Base-by-base conservation (phyloP, 306 rosid genomes). In the Mimosa bimucronata region DNA sequence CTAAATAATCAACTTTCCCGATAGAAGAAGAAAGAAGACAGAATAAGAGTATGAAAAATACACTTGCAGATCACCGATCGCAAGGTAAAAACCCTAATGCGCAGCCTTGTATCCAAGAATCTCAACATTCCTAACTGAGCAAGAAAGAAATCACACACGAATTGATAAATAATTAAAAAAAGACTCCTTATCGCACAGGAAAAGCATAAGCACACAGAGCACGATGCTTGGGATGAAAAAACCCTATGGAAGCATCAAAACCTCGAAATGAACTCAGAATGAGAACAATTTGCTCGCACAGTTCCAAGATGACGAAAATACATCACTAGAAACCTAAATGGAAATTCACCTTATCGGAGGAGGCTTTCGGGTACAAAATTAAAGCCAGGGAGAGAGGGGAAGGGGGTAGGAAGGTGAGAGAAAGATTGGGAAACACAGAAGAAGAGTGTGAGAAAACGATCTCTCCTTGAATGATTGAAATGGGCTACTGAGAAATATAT, bases 381-480 rank as follows among this genome's bases (percentile, higher is more conserved):
- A 48, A 45, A 75, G 74, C 74, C 23, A 40, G 68, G 12, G 21
- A 57, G 74, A 70, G 61, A 9, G n/a, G 67, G 64, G 77, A 69
- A 8, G 61, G 72, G 64, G 73, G 26, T 31, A 12, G 23, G 58
- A 18, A 25, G 70, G 73, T 42, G 58, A 62, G 78, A 77, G 79
- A 69, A 26, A 46, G 44, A 14, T 45, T 23, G 48, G 5, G 1
- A 31, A n/a, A 65, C 37, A 55, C n/a, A 55, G 66, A 42, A 55
- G 46, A 66, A 71, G 60, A 53, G 60, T 57, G 73, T 40, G 79
- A 66, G 62, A 61, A 1, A 65, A 68, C 66, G 79, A 84, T 84
- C 76, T n/a, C 81, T 40, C 71, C 82, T 76, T 52, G 50, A 77
- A 79, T 85, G 83, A 89, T 85, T 87, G 85, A 83, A 64, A 23